phyloP scores from a whole-genome alignment of 257 asterid species.

The Ilex aquifolium region DNA sequence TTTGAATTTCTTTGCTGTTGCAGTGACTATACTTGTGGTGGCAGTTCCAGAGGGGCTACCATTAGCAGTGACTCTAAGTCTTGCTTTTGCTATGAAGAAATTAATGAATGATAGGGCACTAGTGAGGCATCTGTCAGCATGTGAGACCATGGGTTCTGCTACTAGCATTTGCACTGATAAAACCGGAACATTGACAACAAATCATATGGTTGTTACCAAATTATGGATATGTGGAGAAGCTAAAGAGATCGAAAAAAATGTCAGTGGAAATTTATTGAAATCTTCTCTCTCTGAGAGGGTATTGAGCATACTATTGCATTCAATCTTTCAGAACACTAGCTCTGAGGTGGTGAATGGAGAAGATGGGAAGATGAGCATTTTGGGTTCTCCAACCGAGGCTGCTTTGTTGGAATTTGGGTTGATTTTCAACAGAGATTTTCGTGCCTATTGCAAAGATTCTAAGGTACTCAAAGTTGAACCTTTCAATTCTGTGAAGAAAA shows the following conservation, averaged over 20 bases:
- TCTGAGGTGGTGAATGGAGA: neutral
- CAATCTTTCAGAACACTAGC: neutral
- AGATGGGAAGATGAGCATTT: neutral
- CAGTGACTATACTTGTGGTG: neutral
- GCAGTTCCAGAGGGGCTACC: neutral
- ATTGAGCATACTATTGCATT: neutral
- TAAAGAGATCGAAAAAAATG: neutral
- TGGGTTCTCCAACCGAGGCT: neutral
- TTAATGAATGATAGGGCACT: neutral
- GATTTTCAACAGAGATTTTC: neutral
- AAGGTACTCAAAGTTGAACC: slow-evolving; percentile 15
- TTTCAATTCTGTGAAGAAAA: slow-evolving; percentile 15
- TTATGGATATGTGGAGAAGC: neutral
- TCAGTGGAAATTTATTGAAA: neutral
- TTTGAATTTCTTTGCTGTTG: neutral
- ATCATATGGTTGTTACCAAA: neutral
- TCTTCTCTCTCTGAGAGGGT: neutral
- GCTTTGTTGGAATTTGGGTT: neutral
- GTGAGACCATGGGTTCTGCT: slow-evolving; percentile 16
- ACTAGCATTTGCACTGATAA: slow-evolving; percentile 18
- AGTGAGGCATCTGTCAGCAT: slow-evolving; percentile 26
- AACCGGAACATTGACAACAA: slow-evolving; percentile 8
- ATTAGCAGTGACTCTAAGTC: neutral
- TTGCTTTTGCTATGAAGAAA: neutral
- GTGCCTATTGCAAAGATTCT: neutral